Evolutionary conservation across 495 filamentous ascomycete genomes (phyloP), one percentile per base, ranked within the genome.

Genomic region (Penicillium pancosmium): DNA sequence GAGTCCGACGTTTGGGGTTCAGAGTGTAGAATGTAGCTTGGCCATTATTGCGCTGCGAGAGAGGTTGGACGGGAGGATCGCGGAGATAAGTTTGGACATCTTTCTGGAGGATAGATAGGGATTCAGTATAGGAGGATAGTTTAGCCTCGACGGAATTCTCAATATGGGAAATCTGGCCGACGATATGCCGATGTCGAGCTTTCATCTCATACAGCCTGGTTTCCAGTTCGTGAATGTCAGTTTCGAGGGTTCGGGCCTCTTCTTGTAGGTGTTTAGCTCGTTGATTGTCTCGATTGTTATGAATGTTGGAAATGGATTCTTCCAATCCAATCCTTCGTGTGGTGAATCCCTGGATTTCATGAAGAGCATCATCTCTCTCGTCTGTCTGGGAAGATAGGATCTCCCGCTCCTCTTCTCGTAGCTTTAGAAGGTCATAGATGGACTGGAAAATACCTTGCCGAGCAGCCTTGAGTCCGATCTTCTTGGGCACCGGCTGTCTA

Each of bases 341-440:
- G 23, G 79, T 78, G 72, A 90, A 87, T 5, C 65, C 74, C n/a
- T 84, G 78, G 23, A 94, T 79, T 61, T 82, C 82, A 16, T 76
- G 68, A 0, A 93, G 72, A 8, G 85, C 82, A 36, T 75, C 72
- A 50, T 88, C 78, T 31, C 88, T 79, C 57, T 85, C 75, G 9
- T 73, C 68, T 16, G 89, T 66, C 18, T 90, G 85, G 2, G 69
- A 63, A 2, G 76, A 73, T 2, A 95, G 78, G 38, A 88, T 74
- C 1, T 80, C 80, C 34, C 81, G 77, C 72, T 97, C 91, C 49
- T 91, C 85, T 46, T 80, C 80, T 57, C 93, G 91, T 9, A 96
- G 75, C 55, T 79, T 80, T 15, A 90, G 82, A 33, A 97, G 73
- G 56, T 89, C 84, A 35, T 81, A 79, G 59, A 98, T 95, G 18